These are phyloP conservation scores for Wickerhamomyces ciferrii DNA, from an alignment of 805 yeast species.

Conservation along the genomic window DNA sequence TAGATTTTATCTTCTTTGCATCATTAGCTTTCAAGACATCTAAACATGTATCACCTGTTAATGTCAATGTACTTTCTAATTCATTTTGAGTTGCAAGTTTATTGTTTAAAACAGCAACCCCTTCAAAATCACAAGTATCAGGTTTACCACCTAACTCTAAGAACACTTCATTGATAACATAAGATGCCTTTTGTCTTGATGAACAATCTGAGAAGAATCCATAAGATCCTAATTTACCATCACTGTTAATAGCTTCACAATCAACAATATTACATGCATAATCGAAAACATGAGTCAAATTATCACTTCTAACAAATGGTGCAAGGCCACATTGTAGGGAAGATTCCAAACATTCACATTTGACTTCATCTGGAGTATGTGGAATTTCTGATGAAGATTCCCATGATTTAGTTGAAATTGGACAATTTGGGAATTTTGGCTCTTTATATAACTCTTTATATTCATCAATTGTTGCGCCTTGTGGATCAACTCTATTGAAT, in stretches of 20 bases:
- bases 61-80: constrained; percentile 5
- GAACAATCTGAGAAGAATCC: constrained; percentile 70
- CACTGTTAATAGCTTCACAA: constrained; percentile 54
- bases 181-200: constrained; percentile 56
- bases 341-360: constrained; percentile 57
- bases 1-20: background rate
- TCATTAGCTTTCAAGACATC: constrained; percentile 7
- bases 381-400: constrained; percentile 57
- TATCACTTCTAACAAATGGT: constrained; percentile 36
- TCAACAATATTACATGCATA: constrained; percentile 50
- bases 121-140: constrained; percentile 22
- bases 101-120: constrained; percentile 12
- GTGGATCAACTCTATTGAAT: constrained; percentile 43
- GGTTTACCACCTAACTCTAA: constrained; percentile 38
- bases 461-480: constrained; percentile 27
- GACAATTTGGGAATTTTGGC: constrained; percentile 41
- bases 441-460: constrained; percentile 20
- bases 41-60: constrained; percentile 15
- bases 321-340: constrained; percentile 52
- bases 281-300: constrained; percentile 53
- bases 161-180: constrained; percentile 53
- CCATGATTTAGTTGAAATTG: constrained; percentile 50
- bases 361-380: constrained; percentile 56
- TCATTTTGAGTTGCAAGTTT: constrained; percentile 4
- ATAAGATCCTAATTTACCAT: constrained; percentile 55